A percentile compares a stretch with the other conserved stretches of the same genome.
These are phyloP conservation scores for Coemansia sp. DNA, from an alignment of 192 early-diverging fungal species.

Conservation along the genomic window DNA sequence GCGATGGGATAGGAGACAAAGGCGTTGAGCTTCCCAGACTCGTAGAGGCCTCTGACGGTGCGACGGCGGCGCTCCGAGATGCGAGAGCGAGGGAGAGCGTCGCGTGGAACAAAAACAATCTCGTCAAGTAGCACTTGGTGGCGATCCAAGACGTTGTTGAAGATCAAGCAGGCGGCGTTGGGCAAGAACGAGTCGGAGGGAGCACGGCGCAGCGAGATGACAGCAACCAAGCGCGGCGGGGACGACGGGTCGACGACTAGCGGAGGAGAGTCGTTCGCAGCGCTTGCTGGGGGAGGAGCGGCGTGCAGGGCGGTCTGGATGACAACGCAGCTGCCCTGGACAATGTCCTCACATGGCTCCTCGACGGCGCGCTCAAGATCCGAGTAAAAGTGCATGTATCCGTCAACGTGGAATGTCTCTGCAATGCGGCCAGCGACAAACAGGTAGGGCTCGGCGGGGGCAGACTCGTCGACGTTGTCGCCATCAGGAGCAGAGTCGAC, in stretches of 20 bases:
- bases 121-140: constrained; percentile 75
- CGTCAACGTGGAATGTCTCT: constrained; percentile 74
- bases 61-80: constrained; percentile 59
- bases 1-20: constrained; percentile 36
- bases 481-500: constrained; percentile 46
- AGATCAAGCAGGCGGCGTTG: constrained; percentile 62
- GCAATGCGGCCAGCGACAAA: constrained; percentile 76
- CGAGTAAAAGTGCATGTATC: constrained; percentile 70
- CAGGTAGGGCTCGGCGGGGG: constrained; percentile 68
- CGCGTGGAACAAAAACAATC: constrained; percentile 64
- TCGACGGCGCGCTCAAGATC: constrained; percentile 80
- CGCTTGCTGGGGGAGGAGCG: constrained; percentile 8
- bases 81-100: constrained; percentile 64
- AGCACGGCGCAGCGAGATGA: constrained; percentile 31
- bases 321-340: constrained; percentile 33
- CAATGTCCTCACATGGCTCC: constrained; percentile 58
- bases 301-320: constrained; percentile 38
- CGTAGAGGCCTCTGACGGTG: constrained; percentile 43
- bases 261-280: constrained; percentile 6
- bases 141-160: constrained; percentile 70
- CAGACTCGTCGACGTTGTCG: constrained; percentile 56
- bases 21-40: constrained; percentile 45
- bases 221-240: constrained; percentile 35
- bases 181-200: constrained; percentile 45
- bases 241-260: background rate